A percentile compares a stretch with the other conserved stretches of the same genome.
Evolutionary conservation across 306 rosid species (phyloP).

Genomic region (Ziziphus jujuba): DNA sequence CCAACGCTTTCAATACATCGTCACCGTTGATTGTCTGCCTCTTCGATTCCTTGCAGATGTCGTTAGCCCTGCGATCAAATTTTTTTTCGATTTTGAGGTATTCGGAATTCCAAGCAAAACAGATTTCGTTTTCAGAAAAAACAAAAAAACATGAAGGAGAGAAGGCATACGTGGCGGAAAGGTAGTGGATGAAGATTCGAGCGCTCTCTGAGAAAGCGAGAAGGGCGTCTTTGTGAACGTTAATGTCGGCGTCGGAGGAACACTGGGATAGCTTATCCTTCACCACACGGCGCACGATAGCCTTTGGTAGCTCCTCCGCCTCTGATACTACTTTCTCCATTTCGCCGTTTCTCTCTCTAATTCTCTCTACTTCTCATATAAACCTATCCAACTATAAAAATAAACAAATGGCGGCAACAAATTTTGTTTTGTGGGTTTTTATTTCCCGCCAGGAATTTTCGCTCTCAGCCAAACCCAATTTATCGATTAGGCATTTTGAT

Average conservation of each 20-base stretch:
- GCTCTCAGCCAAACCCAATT: too few species aligned
- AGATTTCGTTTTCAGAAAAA: background rate
- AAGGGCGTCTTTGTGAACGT: constrained; percentile 69
- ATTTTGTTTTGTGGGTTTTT: too few species aligned
- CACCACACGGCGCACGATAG: constrained; percentile 91
- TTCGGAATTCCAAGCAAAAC: constrained; percentile 1
- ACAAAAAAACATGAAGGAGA: background rate
- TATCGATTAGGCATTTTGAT: too few species aligned
- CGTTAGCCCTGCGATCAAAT: constrained; percentile 65
- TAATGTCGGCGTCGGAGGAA: constrained; percentile 61
- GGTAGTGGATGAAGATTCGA: constrained; percentile 88
- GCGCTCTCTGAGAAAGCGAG: constrained; percentile 85
- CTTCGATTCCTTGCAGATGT: constrained; percentile 84
- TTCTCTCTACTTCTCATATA: background rate
- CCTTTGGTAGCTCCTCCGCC: constrained; percentile 72
- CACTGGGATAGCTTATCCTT: constrained; percentile 78
- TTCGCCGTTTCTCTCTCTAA: constrained; percentile 27
- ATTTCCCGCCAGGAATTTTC: too few species aligned
- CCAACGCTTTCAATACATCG: constrained; percentile 77
- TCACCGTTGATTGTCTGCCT: constrained; percentile 83
- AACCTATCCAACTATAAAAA: too few species aligned
- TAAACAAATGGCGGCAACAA: too few species aligned
- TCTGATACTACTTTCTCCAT: constrained; percentile 48
- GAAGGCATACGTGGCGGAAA: constrained; percentile 72
- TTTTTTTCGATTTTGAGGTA: too few species aligned